A percentile compares a stretch with the other conserved stretches of the same genome.
These are phyloP conservation scores for Auriscalpium vulgare DNA, from an alignment of 768 basidiomycete species.

Conservation along the genomic window DNA sequence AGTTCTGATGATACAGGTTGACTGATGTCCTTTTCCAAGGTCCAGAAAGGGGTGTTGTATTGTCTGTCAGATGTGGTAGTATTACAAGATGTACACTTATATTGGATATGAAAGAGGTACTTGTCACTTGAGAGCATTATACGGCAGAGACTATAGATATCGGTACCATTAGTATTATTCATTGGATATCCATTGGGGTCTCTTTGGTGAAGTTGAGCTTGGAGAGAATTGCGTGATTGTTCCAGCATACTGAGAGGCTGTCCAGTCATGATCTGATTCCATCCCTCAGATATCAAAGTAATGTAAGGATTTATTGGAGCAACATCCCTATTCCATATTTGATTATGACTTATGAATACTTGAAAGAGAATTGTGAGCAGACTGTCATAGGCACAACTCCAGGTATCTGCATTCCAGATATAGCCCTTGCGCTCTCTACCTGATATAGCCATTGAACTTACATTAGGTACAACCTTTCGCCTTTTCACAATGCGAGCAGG, in stretches of 20 bases:
- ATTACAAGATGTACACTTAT: not conserved
- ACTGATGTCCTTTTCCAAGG: not conserved
- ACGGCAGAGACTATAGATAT: not conserved
- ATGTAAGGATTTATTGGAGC: not conserved
- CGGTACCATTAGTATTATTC: not conserved
- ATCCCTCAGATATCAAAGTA: not conserved
- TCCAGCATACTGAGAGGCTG: not conserved
- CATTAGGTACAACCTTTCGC: not conserved
- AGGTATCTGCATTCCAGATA: not conserved
- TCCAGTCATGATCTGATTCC: not conserved
- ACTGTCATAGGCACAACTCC: slow-evolving; percentile 9
- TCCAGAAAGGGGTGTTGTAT: not conserved
- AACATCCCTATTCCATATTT: not conserved
- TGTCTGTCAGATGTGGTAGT: not conserved
- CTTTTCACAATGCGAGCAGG: not conserved
- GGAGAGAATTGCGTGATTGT: not conserved
- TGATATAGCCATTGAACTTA: too few species aligned
- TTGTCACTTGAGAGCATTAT: not conserved
- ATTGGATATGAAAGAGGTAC: not conserved
- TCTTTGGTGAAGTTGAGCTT: not conserved
- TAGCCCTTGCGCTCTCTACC: not conserved
- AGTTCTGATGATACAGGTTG: not conserved
- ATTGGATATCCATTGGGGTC: not conserved
- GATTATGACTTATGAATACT: not conserved
- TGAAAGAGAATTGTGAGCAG: not conserved